Evolutionary conservation across 2,329 filamentous ascomycete species (phyloP), one percentile per base, ranked within the genome.

Genomic region (Dothiorella sarmentorum): DNA sequence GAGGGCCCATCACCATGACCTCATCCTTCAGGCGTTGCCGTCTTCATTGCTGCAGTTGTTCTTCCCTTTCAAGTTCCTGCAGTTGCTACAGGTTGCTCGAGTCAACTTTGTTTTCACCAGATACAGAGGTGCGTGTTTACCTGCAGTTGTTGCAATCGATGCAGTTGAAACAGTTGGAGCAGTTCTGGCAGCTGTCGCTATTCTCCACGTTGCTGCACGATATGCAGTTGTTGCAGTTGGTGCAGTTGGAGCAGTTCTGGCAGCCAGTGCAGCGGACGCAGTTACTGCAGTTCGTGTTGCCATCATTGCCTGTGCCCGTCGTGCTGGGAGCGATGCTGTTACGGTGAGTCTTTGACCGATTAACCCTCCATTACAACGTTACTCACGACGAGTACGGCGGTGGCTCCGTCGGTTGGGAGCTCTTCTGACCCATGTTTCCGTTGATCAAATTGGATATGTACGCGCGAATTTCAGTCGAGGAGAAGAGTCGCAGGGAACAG

Each of bases 31-130:
- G 3, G 24, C 33, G 4, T 15, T 18, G 11, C 49, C 49, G n/a
- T 53, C 33, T 18, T 53, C 49, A 18, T 53, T 53, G 49, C 49
- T 53, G 22, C 7, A 15, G 13, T 53, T 17, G n/a, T 17, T 53
- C 20, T n/a, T 26, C 7, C 49, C 49, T 17, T 29, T 53, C 10
- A 53, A 26, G 22, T 53, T 53, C 33, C 49, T 53, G 49, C 49
- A 53, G 24, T 53, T 53, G 35, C 49, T 53, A 9, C 24, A 15
- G 1, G 11, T 2, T 15, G 11, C 3, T 15, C 24, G 2, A 4
- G 43, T 26, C 6, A 26, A 2, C 24, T 26, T 27, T 27, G 7
- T 45, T 26, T 29, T 26, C 24, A 2, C 20, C 13, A 6, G 13
- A 11, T 17, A 17, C 7, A 3, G 10, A 15, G 26, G 2, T 24